Percentiles rank a stretch among this genome's conserved stretches.
phyloP scores from a whole-genome alignment of 495 filamentous ascomycete genomes.

The Trichoderma gamsii region DNA sequence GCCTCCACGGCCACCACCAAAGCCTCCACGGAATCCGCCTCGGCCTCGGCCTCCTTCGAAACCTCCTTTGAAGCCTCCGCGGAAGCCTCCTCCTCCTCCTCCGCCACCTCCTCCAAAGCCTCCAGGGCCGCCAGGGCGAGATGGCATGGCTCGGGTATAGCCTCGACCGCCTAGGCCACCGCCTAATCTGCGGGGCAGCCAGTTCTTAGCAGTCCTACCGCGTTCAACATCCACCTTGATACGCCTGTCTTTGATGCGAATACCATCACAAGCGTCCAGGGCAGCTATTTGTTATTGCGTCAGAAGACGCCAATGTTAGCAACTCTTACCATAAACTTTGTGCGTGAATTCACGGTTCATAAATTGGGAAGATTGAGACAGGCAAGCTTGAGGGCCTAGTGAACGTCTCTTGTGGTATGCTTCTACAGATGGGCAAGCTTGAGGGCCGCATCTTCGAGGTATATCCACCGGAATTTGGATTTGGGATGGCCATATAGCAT shows the following conservation, averaged over 20 bases:
- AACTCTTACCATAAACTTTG: constrained; percentile 42
- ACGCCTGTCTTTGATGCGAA: constrained; percentile 84
- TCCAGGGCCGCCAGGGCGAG: constrained; percentile 66
- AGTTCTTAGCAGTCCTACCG: constrained; percentile 88
- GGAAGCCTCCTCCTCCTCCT: constrained; percentile 56
- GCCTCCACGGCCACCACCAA: constrained; percentile 53
- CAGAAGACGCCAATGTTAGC: constrained; percentile 51
- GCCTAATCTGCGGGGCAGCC: constrained; percentile 87
- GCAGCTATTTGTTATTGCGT: constrained; percentile 53
- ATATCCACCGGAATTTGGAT: constrained; percentile 23
- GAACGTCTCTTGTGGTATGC: constrained; percentile 32
- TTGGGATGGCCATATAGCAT: constrained; percentile 8
- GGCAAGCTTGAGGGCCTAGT: constrained; percentile 52
- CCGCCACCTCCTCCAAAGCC: constrained; percentile 51
- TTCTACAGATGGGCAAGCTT: constrained; percentile 30
- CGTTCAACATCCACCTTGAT: constrained; percentile 95
- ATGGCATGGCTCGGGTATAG: constrained; percentile 77
- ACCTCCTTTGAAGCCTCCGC: constrained; percentile 49
- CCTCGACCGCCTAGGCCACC: constrained; percentile 88
- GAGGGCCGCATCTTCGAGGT: constrained; percentile 22
- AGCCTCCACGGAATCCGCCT: constrained; percentile 52
- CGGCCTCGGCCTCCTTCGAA: constrained; percentile 51
- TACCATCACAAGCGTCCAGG: constrained; percentile 64
- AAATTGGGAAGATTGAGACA: constrained; percentile 29
- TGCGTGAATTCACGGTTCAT: constrained; percentile 18